Evolutionary conservation across 208 protist species (phyloP).

Genomic region (Acanthamoeba lenticulata): DNA sequence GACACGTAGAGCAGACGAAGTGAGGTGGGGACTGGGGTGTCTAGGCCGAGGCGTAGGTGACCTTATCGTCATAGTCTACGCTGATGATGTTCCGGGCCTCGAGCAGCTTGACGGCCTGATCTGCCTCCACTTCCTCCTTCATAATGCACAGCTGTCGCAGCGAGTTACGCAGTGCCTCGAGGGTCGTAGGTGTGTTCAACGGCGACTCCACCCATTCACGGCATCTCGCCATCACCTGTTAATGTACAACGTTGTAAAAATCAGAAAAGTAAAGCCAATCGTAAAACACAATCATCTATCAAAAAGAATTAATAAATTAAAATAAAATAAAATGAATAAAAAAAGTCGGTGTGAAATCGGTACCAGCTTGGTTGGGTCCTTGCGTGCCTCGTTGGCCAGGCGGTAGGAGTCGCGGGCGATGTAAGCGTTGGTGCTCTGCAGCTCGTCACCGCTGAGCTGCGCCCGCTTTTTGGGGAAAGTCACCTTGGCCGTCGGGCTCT

Average conservation of each 20-base stretch:
- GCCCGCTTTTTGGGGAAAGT: conserved; percentile 51
- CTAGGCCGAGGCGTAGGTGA: background rate
- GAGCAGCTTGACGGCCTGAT: conserved; percentile 4
- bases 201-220: conserved; percentile 27
- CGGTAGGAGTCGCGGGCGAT: conserved; percentile 27
- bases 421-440: background rate
- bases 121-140: conserved; percentile 4
- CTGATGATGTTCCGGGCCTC: background rate
- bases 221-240: conserved; percentile 16
- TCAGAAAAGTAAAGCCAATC: too few species aligned
- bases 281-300: too few species aligned
- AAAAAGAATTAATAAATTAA: too few species aligned
- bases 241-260: background rate
- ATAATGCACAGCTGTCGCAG: conserved; percentile 28
- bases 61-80: conserved; percentile 52
- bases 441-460: background rate
- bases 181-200: conserved; percentile 32
- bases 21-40: too few species aligned
- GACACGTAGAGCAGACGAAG: too few species aligned
- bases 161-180: background rate
- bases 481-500: too few species aligned
- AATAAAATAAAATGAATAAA: too few species aligned
- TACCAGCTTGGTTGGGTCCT: conserved; percentile 22
- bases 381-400: conserved; percentile 36
- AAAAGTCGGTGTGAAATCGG: too few species aligned